Percentiles rank a stretch among this genome's conserved stretches.
These are phyloP conservation scores for Talaromyces marneffei DNA, from an alignment of 2,329 filamentous ascomycete genomes.

Conservation along the genomic window DNA sequence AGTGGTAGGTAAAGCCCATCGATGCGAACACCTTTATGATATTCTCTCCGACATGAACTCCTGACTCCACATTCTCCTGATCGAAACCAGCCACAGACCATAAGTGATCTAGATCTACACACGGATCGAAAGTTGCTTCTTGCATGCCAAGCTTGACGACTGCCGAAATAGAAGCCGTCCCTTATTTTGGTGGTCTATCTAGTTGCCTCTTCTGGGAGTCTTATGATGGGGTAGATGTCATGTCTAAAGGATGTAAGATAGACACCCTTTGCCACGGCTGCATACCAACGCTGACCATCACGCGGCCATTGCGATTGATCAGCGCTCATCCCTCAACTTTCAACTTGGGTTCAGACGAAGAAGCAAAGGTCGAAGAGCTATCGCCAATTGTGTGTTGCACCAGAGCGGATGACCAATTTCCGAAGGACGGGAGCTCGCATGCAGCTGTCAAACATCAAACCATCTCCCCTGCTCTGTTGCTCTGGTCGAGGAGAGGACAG, in stretches of 20 bases:
- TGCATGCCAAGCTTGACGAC: background rate
- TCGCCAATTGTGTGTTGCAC: background rate
- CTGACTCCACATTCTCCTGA: background rate
- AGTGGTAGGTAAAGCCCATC: background rate
- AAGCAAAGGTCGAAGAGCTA: background rate
- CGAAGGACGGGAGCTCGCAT: background rate
- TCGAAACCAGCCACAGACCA: background rate
- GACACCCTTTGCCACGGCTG: background rate
- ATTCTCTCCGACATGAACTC: constrained; percentile 3
- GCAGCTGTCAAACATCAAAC: background rate
- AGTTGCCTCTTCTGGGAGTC: background rate
- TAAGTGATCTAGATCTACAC: constrained; percentile 1
- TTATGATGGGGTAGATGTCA: background rate
- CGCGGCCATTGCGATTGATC: background rate
- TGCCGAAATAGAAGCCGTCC: background rate
- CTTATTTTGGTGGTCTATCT: background rate
- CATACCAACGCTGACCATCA: background rate
- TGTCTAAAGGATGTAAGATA: background rate
- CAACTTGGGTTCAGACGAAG: background rate
- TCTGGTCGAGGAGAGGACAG: background rate
- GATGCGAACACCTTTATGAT: background rate
- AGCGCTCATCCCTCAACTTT: background rate
- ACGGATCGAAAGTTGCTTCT: background rate
- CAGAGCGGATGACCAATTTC: background rate
- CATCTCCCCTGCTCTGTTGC: background rate